Base-by-base conservation (phyloP, 108 stramenopile species). In the Nitzschia sp. region DNA sequence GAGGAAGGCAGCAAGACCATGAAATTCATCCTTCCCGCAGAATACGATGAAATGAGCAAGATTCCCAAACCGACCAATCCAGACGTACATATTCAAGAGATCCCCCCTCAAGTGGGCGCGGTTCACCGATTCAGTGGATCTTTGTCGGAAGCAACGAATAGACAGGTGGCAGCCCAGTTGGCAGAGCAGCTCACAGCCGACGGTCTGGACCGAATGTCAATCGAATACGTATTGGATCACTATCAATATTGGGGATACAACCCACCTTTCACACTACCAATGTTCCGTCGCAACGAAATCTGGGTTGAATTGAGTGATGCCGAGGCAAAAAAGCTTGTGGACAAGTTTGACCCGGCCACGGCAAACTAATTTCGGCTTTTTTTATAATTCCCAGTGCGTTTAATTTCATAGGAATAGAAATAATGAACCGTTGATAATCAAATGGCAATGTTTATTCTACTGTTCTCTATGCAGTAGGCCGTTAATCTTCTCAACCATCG, bases 231-330 rank as follows among this genome's bases (percentile, higher is more conserved):
- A 0, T 33, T 83, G 33, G 59, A 71, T 33, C 17, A 83, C 22
- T 93, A 67, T 62, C 80, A 89, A 53, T 87, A 86, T 61, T 91
- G 90, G 87, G 89, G 88, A 32, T 96, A 87, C 71, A 91, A 96
- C 63, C 92, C 95, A 17, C 95, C 95, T 0, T 93, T 92, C 34
- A 91, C 89, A 1, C 62, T 96, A 55, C 95, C 95, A 15, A 71
- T 79, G 58, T 89, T 93, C 54, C 73, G 88, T 22, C 78, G 92
- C n/a, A 93, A 92, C 72, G 95, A 96, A 56, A 67, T 96, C 38
- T 95, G 94, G 94, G 34, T 95, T 2, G 67, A 81, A 62, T 66
- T 95, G 61, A 76, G 68, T 1, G 60, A 80, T 31, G 77, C 79
- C 17, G 84, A 93, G 60, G 89, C 80, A 1, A 68, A 81, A 23